Conservation (phyloP, 2,329 filamentous ascomycete species). For the Cytospora piceae region DNA sequence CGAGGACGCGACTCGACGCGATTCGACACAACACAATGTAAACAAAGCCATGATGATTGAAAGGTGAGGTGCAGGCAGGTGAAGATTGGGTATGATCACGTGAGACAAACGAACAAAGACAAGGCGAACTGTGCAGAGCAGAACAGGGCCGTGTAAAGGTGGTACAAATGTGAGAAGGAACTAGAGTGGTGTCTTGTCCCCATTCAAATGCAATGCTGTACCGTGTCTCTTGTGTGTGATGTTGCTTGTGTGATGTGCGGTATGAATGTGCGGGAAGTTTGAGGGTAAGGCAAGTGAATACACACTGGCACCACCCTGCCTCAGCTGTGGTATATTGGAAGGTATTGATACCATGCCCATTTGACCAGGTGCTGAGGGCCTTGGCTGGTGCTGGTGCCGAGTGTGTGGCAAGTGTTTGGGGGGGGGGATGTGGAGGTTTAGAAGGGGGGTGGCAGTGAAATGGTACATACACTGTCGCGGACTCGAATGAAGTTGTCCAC, state of each 20-base stretch:
- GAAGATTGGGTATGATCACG: conserved; percentile 27
- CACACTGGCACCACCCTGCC: background rate
- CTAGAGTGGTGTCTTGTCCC: background rate
- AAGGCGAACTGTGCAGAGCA: conserved; percentile 6
- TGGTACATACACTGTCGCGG: conserved; percentile 74
- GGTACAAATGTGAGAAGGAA: conserved; percentile 10
- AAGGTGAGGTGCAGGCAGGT: conserved; percentile 7
- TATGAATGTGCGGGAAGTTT: background rate
- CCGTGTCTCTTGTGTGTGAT: background rate
- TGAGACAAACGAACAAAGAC: conserved; percentile 20
- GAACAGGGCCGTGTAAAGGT: conserved; percentile 1
- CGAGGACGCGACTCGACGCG: conserved; percentile 16
- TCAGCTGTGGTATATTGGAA: background rate
- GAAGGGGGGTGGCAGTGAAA: conserved; percentile 29
- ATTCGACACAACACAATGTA: conserved; percentile 7
- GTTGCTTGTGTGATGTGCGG: background rate
- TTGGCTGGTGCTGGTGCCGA: background rate
- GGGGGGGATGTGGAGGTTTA: background rate
- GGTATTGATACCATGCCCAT: background rate
- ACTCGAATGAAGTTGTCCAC: conserved; percentile 79
- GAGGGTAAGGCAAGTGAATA: background rate
- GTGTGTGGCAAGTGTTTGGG: background rate
- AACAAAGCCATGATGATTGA: conserved; percentile 20
- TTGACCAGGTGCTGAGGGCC: background rate
- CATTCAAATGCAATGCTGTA: background rate